Base-by-base conservation (phyloP, 139 green algal species). In the Closterium sp. region DNA sequence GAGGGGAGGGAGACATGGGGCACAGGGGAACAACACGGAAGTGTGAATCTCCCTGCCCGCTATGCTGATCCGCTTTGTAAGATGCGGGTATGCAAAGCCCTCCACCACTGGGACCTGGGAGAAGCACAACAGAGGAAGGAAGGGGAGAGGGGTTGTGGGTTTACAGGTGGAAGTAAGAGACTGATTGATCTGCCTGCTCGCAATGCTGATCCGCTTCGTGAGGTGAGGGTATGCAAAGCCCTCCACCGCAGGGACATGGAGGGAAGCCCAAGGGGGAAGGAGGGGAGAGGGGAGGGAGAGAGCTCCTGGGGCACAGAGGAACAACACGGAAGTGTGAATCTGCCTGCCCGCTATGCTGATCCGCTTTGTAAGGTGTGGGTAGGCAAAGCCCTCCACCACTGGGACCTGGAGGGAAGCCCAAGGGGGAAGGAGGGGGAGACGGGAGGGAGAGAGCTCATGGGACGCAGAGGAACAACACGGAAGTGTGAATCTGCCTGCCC, bases 341-440 rank as follows among this genome's bases (percentile, higher is more conserved):
- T 97, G 95, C 13, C 95, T 92, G 7, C 97, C 97, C 10, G 97
- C 97, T n/a, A 98, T 70, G 31, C 97, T 95, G 45, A 70, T 70
- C 10, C 97, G 95, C 92, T 96, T 97, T 45, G 96, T 97, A 13
- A 96, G 45, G 91, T 97, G 96, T 6, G 95, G 96, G 88, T 96
- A 97, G 84, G 95, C 94, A 92, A 95, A 97, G 29, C 97, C 97
- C 38, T 98, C 96, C 31, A 98, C 95, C 2, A 98, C 97, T 1
- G 97, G 95, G 70, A 97, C 95, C 95, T 97, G 91, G 45, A 70
- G 45, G 45, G 45, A 4, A 70, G 45, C 45, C 10, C 45, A 70
- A 70, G 32, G 32, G 32, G 3, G 32, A 3, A 3, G 3, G 32
- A 38, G 32, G 32, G 32, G 3, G 97, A 97, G 31, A 97, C 91